Base-by-base conservation (phyloP, 2,329 filamentous ascomycete genomes). In the Clonostachys solani region DNA sequence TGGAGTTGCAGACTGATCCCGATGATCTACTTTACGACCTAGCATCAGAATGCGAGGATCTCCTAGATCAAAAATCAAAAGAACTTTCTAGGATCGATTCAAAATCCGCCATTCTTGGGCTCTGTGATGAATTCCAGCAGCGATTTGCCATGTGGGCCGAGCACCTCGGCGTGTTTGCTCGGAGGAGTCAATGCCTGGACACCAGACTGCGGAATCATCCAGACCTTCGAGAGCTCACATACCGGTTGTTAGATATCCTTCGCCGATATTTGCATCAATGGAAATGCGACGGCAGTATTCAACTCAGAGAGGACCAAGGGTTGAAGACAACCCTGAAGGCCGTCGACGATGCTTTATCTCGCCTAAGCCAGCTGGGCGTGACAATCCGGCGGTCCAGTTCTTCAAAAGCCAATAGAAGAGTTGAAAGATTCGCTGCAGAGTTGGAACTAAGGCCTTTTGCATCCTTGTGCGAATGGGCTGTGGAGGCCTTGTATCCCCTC, bases 161-260 rank as follows among this genome's bases (percentile, higher is more conserved):
- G 13, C 34, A 51, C 33, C 42, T 51, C n/a, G 50, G 47, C 5
- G 48, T 50, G 5, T 51, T 51, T 47, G 45, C 50, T 40, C 41
- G 44, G 3, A 49, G 34, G 40, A 51, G 50, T 16, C 48, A 51
- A 18, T 51, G 42, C 19, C 42, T 51, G 13, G 47, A 51, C 15
- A 49, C 40, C 6, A 43, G 45, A n/a, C 44, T 51, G 18, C 50
- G 5, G 10, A 43, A 50, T 3, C n/a, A 42, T 13, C 49, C 47
- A 2, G 47, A 50, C 9, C 43, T 50, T 33, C 46, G 41, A 23
- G 49, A 50, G 12, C 43, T 49, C 10, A 45, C 36, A 23, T 40
- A 42, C 19, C 34, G 49, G 12, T 6, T 49, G 12, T 7, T 50
- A 12, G 45, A 49, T 41, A 42, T 49, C 23, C 40, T 50, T 13